Base-by-base conservation (phyloP, 371 early-diverging fungal species). In the Mucor circinelloides region DNA sequence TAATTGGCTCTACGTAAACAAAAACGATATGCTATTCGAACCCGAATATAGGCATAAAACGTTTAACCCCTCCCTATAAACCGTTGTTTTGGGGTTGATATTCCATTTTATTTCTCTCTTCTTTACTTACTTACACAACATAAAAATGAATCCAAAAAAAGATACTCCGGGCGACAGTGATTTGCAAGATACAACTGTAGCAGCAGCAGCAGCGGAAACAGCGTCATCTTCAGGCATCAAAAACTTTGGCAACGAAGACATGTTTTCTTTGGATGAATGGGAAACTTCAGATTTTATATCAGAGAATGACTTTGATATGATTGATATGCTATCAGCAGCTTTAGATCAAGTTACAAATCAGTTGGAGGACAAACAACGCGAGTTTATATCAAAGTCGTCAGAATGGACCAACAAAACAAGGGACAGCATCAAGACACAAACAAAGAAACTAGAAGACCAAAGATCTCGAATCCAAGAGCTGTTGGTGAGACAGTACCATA, bases 261-360 rank as follows among this genome's bases (percentile, higher is more conserved):
- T 66, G 32, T 66, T 73, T 55, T 52, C 64, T 13, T 19, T 68
- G 10, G 65, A 72, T 42, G 66, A 73, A 28, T 73, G 69, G 73
- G 42, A 36, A 1, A 69, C 58, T 2, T 36, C 66, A 0, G 66
- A 67, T 12, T 63, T 64, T 38, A 70, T 74, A 65, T 70, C 71
- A 27, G 74, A 74, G n/a, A 70, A 70, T 58, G 74, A 74, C 21
- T 74, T 74, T 61, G 74, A 74, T 55, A 74, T 74, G 70, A 70
- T 74, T 38, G 74, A 74, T 40, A 73, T 69, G 69, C 60, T 84
- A 8, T 84, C 84, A 1, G 71, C 72, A 2, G 80, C 82, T 8
- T 63, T 84, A 15, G 84, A 84, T n/a, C 76, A 79, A 52, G 79
- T 84, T 5, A 80, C 84, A 0, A 67, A 64, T 34, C 84, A 84